Conservation (phyloP, 371 early-diverging fungal genomes). For the Mucor velutinosus region DNA sequence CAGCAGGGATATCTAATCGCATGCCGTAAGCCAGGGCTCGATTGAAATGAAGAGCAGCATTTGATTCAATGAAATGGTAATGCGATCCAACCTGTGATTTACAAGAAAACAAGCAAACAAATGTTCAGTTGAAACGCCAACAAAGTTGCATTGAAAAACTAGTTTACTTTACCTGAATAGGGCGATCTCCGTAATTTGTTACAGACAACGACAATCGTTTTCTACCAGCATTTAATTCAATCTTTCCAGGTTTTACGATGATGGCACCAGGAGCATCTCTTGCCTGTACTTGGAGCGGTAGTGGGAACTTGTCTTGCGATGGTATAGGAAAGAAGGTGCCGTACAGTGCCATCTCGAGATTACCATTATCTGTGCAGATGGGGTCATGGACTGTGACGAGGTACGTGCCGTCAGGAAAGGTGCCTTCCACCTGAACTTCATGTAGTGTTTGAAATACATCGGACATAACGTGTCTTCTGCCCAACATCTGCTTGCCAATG, state of each 20-base stretch:
- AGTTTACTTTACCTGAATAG: conserved; percentile 63
- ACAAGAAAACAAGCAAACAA: neutral
- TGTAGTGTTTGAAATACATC: conserved; percentile 68
- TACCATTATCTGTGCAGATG: conserved; percentile 78
- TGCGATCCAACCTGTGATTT: conserved; percentile 77
- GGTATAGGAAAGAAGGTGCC: conserved; percentile 86
- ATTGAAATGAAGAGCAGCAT: conserved; percentile 79
- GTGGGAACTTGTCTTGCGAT: conserved; percentile 54
- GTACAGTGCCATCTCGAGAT: conserved; percentile 81
- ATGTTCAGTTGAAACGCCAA: neutral
- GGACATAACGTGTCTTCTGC: conserved; percentile 80
- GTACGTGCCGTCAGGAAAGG: conserved; percentile 90
- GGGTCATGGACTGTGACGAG: conserved; percentile 91
- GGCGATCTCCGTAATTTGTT: conserved; percentile 89
- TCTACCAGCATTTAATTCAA: conserved; percentile 75
- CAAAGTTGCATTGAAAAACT: neutral
- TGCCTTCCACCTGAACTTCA: conserved; percentile 90
- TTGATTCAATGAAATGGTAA: conserved; percentile 92
- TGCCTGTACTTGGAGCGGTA: conserved; percentile 38
- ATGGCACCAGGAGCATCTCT: conserved; percentile 68
- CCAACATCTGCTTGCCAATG: conserved; percentile 84
- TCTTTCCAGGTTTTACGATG: conserved; percentile 59
- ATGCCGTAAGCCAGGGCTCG: conserved; percentile 81
- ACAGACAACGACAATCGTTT: conserved; percentile 69
- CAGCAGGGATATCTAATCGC: conserved; percentile 89